These are phyloP conservation scores for Marchantia polymorpha DNA, from an alignment of 225 moss, liverwort and hornwort genomes.

Conservation along the genomic window DNA sequence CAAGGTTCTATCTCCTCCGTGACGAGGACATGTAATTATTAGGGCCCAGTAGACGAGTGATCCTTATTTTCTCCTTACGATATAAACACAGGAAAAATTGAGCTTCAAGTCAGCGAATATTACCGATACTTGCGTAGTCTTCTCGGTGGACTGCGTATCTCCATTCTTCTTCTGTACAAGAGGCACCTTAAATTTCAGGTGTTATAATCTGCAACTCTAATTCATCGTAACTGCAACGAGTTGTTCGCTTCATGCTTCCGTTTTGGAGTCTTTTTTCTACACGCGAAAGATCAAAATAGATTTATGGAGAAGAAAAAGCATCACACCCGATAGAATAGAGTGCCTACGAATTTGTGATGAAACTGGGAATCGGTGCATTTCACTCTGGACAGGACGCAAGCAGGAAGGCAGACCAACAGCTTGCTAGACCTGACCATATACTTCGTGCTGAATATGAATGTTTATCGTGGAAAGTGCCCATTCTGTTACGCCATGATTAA, in stretches of 20 bases:
- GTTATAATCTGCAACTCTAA: background rate
- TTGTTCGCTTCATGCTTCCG: background rate
- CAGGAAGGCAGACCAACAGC: no score
- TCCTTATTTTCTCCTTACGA: background rate
- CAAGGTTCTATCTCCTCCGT: background rate
- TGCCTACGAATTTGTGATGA: no score
- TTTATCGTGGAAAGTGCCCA: no score
- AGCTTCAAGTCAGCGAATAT: background rate
- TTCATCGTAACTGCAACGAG: background rate
- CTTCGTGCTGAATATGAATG: no score
- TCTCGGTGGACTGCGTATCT: background rate
- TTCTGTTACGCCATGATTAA: no score
- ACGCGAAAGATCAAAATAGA: background rate
- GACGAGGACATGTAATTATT: conserved; percentile 15
- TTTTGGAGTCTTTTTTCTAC: background rate
- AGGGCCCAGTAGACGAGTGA: conserved; percentile 11
- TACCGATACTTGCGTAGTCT: background rate
- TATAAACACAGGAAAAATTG: background rate
- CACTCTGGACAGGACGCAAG: no score
- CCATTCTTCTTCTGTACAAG: conserved; percentile 1
- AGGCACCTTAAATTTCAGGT: background rate
- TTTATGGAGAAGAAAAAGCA: background rate
- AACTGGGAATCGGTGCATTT: no score
- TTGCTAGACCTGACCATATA: no score
- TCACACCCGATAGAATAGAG: background rate